A percentile compares a stretch with the other conserved stretches of the same genome.
phyloP scores from a whole-genome alignment of 2,329 filamentous ascomycete species.

The Lachnum nothofagi region DNA sequence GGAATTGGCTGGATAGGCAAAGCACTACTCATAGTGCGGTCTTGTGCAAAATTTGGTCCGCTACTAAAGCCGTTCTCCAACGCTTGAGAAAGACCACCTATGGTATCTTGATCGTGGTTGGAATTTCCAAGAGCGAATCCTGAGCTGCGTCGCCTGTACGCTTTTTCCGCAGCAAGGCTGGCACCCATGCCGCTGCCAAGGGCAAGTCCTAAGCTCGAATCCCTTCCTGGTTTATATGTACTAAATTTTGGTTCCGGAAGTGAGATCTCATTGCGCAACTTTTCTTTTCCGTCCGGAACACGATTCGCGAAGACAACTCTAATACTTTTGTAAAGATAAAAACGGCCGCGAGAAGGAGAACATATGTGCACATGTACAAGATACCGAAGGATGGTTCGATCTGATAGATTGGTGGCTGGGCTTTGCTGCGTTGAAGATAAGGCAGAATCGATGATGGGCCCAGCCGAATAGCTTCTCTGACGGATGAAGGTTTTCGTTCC shows the following conservation, averaged over 20 bases:
- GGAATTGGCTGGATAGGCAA: slow-evolving; percentile 47
- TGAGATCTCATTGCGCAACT: slow-evolving; percentile 82
- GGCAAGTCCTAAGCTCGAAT: slow-evolving; percentile 22
- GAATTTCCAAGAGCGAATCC: slow-evolving; percentile 39
- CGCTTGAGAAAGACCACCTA: slow-evolving; percentile 27
- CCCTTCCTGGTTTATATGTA: slow-evolving; percentile 60
- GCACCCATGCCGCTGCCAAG: slow-evolving; percentile 40
- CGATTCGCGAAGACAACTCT: slow-evolving; percentile 95
- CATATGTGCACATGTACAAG: slow-evolving; percentile 92
- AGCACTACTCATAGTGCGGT: slow-evolving; percentile 23
- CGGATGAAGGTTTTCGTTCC: slow-evolving; percentile 94
- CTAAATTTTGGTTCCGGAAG: slow-evolving; percentile 82
- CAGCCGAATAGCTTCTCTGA: slow-evolving; percentile 86
- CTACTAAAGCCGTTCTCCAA: slow-evolving; percentile 22
- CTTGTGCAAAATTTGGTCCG: slow-evolving; percentile 20
- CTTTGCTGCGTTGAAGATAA: slow-evolving; percentile 22
- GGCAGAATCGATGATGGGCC: slow-evolving; percentile 66
- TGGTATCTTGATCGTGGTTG: slow-evolving; percentile 23
- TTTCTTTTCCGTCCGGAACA: slow-evolving; percentile 92
- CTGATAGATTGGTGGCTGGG: slow-evolving; percentile 39
- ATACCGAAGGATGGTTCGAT: slow-evolving; percentile 76
- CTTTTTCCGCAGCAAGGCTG: slow-evolving; percentile 54
- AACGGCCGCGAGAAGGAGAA: slow-evolving; percentile 74
- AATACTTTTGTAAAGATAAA: slow-evolving; percentile 85
- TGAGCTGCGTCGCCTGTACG: slow-evolving; percentile 52